Evolutionary conservation across 192 early-diverging fungal genomes (phyloP).

Genomic region (Gryganskiella cystojenkinii): DNA sequence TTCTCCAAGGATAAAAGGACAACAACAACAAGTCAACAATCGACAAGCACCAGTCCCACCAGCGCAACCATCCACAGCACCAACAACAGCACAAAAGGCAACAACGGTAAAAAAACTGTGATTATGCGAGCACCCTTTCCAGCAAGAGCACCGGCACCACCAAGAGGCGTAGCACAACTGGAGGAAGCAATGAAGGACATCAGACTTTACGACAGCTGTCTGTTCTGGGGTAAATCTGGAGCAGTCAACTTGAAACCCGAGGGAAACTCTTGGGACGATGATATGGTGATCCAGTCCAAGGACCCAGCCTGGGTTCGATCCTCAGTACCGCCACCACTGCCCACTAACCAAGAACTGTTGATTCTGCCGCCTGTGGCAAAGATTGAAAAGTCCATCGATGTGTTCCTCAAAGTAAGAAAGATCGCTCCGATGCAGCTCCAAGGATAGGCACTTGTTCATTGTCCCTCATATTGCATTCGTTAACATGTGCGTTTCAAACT

Average conservation of each 20-base stretch:
- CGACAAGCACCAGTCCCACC: neutral
- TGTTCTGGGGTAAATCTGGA: conserved; percentile 46
- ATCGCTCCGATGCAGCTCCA: neutral
- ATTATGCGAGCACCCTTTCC: conserved; percentile 25
- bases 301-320: conserved; percentile 49
- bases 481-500: neutral
- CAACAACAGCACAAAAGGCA: neutral
- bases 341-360: conserved; percentile 38
- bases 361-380: conserved; percentile 46
- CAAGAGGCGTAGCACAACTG: conserved; percentile 34
- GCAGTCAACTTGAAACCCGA: conserved; percentile 49
- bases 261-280: conserved; percentile 52
- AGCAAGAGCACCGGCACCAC: conserved; percentile 29
- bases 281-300: conserved; percentile 51
- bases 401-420: conserved; percentile 32
- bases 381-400: conserved; percentile 33
- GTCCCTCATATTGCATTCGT: neutral
- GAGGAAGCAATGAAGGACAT: conserved; percentile 47
- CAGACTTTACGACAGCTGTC: conserved; percentile 40
- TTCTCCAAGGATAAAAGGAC: neutral
- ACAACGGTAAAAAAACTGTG: conserved; percentile 4
- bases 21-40: neutral
- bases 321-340: conserved; percentile 24
- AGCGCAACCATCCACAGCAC: neutral
- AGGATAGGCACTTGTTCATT: neutral